Percentiles rank a stretch among this genome's conserved stretches.
Evolutionary conservation across 2,329 filamentous ascomycete genomes (phyloP).

Genomic region (Arthrinium puccinioides): DNA sequence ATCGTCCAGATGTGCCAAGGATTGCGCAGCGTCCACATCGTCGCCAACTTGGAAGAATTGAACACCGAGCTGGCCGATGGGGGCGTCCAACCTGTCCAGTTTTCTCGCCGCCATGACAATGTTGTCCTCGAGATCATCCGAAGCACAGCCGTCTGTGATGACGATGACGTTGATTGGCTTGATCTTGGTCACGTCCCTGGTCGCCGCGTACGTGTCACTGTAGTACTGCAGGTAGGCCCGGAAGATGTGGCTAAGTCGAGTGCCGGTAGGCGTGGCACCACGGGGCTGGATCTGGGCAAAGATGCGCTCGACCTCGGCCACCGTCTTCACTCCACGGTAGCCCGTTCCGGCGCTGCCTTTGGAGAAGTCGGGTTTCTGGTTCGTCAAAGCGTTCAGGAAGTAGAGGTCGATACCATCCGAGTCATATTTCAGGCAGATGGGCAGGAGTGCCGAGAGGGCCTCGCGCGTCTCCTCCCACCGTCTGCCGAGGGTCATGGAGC

Average conservation of each 20-base stretch:
- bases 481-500: conserved; percentile 72
- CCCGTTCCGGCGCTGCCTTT: conserved; percentile 36
- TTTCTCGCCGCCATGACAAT: conserved; percentile 62
- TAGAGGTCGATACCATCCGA: conserved; percentile 82
- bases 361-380: conserved; percentile 21
- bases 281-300: conserved; percentile 61
- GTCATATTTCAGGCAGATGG: conserved; percentile 75
- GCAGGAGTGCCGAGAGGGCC: conserved; percentile 62
- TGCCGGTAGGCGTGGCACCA: conserved; percentile 68
- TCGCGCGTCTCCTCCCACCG: conserved; percentile 68
- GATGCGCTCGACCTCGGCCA: conserved; percentile 54
- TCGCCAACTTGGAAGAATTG: conserved; percentile 94
- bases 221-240: conserved; percentile 60
- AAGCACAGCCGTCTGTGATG: conserved; percentile 80
- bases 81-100: conserved; percentile 63
- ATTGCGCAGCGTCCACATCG: conserved; percentile 54
- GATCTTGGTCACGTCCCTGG: conserved; percentile 33
- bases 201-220: conserved; percentile 26
- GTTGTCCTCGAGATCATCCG: conserved; percentile 67
- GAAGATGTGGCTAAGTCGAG: conserved; percentile 63
- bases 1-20: conserved; percentile 71
- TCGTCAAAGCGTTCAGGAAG: conserved; percentile 69
- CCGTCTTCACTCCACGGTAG: conserved; percentile 57
- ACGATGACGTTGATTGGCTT: conserved; percentile 89
- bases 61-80: conserved; percentile 77